Evolutionary conservation across 2,329 filamentous ascomycete species (phyloP).

Genomic region (Verticillium albo-atrum): DNA sequence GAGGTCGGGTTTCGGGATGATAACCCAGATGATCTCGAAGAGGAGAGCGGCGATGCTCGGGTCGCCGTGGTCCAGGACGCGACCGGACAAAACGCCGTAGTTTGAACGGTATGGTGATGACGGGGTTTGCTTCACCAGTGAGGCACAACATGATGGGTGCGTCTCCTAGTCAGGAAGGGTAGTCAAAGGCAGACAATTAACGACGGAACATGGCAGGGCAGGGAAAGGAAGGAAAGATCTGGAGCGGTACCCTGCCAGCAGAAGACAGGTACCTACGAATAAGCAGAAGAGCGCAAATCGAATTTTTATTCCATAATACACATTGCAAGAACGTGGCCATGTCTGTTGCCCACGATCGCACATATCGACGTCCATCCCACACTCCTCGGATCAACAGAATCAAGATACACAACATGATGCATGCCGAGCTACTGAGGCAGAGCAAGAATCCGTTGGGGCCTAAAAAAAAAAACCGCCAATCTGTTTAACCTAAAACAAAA

Average conservation of each 20-base stretch:
- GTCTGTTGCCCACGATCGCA: background rate
- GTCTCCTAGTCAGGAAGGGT: background rate
- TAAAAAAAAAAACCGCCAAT: too few species aligned
- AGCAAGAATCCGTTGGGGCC: too few species aligned
- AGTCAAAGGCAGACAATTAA: background rate
- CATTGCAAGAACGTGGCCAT: too few species aligned
- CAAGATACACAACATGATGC: too few species aligned
- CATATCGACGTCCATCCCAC: background rate
- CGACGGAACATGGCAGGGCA: background rate
- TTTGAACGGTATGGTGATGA: conserved; percentile 2
- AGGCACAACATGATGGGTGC: background rate
- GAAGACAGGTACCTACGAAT: too few species aligned
- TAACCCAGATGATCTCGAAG: conserved; percentile 58
- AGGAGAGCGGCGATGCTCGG: conserved; percentile 42
- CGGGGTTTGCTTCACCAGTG: background rate
- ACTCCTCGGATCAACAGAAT: background rate
- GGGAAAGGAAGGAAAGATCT: background rate
- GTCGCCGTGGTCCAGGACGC: conserved; percentile 19
- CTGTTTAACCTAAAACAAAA: background rate
- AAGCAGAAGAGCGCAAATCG: too few species aligned
- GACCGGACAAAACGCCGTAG: background rate
- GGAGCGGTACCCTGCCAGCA: too few species aligned
- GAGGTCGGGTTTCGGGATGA: conserved; percentile 78
- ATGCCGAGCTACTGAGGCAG: too few species aligned
- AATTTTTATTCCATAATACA: too few species aligned